Conservation (phyloP, 192 early-diverging fungal genomes). For the Diversispora eburnea region DNA sequence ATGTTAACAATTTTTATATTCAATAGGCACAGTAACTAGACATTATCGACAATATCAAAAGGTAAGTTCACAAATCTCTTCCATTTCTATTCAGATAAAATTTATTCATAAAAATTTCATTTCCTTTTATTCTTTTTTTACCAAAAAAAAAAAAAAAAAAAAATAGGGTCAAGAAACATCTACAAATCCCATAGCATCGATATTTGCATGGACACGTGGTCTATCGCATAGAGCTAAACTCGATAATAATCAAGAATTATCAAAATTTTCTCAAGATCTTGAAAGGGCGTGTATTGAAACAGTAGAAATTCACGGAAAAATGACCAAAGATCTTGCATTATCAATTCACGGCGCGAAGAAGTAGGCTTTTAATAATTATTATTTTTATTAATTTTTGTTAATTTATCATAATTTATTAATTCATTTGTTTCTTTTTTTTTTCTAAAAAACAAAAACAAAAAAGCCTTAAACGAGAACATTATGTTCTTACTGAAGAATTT, state of each 20-base stretch:
- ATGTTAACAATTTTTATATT: not conserved
- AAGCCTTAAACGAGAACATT: constrained; percentile 67
- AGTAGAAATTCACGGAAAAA: constrained; percentile 73
- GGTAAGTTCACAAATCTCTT: constrained; percentile 14
- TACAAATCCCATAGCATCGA: constrained; percentile 96
- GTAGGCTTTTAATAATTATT: constrained; percentile 25
- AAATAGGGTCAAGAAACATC: constrained; percentile 77
- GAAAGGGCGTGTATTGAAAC: constrained; percentile 87
- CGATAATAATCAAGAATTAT: constrained; percentile 76
- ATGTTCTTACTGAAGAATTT: constrained; percentile 86
- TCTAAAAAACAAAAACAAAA: no score
- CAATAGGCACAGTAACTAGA: constrained; percentile 80
- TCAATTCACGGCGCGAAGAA: constrained; percentile 82
- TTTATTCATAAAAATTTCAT: not conserved
- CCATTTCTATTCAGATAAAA: not conserved
- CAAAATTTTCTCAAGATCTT: constrained; percentile 71
- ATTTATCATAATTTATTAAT: not conserved
- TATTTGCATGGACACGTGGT: constrained; percentile 94
- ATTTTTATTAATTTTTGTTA: not conserved
- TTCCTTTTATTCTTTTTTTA: not conserved
- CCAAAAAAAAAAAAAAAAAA: not conserved
- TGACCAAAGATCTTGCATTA: constrained; percentile 95
- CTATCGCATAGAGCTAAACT: constrained; percentile 91
- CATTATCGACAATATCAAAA: constrained; percentile 94
- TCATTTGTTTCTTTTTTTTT: not conserved